Percentiles rank a stretch among this genome's conserved stretches.
Conservation (phyloP, 352 stramenopile species). For the Globisporangium polare region DNA sequence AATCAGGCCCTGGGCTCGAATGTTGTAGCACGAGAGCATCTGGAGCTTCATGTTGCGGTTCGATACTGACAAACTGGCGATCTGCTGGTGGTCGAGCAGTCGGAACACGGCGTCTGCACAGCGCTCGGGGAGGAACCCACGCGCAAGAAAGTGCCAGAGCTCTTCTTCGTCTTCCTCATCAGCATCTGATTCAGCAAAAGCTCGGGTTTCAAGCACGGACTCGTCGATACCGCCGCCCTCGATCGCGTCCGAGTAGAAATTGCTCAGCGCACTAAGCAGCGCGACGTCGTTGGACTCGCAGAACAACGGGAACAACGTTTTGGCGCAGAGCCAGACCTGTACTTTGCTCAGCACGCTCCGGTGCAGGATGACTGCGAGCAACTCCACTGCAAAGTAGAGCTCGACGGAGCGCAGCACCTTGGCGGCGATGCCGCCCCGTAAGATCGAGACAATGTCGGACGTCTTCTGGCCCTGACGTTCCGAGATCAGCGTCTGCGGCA, state of each 20-base stretch:
- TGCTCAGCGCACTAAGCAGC: slow-evolving; percentile 49
- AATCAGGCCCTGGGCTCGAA: slow-evolving; percentile 57
- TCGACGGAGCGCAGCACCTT: slow-evolving; percentile 40
- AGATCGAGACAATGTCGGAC: slow-evolving; percentile 40
- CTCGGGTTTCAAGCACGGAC: no score
- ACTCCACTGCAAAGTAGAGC: slow-evolving; percentile 59
- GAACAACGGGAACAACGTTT: slow-evolving; percentile 44
- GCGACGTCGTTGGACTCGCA: slow-evolving; percentile 26
- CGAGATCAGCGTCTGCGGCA: slow-evolving; percentile 22
- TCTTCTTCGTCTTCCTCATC: slow-evolving; percentile 22
- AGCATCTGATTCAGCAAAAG: no score
- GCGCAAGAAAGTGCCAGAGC: slow-evolving; percentile 47
- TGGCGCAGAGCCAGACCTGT: slow-evolving; percentile 50
- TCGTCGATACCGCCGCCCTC: slow-evolving; percentile 48
- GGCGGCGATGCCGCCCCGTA: slow-evolving; percentile 26
- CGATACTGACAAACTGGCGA: slow-evolving; percentile 9
- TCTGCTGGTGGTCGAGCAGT: slow-evolving; percentile 35
- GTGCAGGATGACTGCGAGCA: slow-evolving; percentile 58
- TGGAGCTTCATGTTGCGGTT: slow-evolving; percentile 29
- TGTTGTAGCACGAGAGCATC: slow-evolving; percentile 64
- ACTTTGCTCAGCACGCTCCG: slow-evolving; percentile 42
- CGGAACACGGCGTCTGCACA: slow-evolving; percentile 38
- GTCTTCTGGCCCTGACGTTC: slow-evolving; percentile 21
- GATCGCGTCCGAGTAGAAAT: slow-evolving; percentile 63
- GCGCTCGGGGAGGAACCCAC: slow-evolving; percentile 30